A percentile compares a stretch with the other conserved stretches of the same genome.
Evolutionary conservation across 2,329 filamentous ascomycete species (phyloP).

Genomic region (Dactylellina drechsleri): DNA sequence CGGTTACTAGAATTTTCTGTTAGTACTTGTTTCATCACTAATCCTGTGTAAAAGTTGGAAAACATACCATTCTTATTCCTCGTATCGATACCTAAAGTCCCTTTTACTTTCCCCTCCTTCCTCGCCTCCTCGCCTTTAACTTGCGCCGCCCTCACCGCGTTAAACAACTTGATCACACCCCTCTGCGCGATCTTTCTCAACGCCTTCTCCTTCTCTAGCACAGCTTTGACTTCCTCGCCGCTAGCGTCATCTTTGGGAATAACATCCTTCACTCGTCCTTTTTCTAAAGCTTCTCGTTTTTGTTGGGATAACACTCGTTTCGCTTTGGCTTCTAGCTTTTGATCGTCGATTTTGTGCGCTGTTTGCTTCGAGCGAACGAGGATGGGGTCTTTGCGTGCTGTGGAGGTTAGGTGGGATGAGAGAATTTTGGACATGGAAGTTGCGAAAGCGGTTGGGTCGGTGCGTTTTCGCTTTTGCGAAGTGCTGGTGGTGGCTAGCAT

Average conservation of each 20-base stretch:
- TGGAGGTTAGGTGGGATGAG: slow-evolving; percentile 82
- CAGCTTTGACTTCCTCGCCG: slow-evolving; percentile 64
- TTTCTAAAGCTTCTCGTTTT: slow-evolving; percentile 80
- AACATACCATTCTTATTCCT: slow-evolving; percentile 76
- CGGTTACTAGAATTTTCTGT: slow-evolving; percentile 69
- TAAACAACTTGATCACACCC: slow-evolving; percentile 89
- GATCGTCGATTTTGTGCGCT: slow-evolving; percentile 68
- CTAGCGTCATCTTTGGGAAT: slow-evolving; percentile 66
- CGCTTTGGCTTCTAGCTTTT: slow-evolving; percentile 81
- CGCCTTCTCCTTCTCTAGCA: slow-evolving; percentile 64
- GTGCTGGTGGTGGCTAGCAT: slow-evolving; percentile 58
- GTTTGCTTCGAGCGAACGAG: slow-evolving; percentile 80
- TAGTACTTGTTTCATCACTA: not conserved
- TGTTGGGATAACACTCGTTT: slow-evolving; percentile 81
- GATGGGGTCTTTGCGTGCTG: slow-evolving; percentile 88
- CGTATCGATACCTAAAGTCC: slow-evolving; percentile 80
- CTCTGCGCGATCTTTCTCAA: slow-evolving; percentile 57
- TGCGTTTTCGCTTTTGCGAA: slow-evolving; percentile 74
- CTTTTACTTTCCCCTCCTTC: slow-evolving; percentile 73
- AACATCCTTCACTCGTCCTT: slow-evolving; percentile 88
- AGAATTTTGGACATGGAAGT: slow-evolving; percentile 94
- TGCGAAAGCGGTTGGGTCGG: slow-evolving; percentile 90
- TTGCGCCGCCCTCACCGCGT: slow-evolving; percentile 91
- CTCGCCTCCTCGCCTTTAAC: slow-evolving; percentile 84
- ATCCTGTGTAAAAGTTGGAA: not conserved